Conservation (phyloP, 768 basidiomycete genomes). For the Lyophyllum atratum region DNA sequence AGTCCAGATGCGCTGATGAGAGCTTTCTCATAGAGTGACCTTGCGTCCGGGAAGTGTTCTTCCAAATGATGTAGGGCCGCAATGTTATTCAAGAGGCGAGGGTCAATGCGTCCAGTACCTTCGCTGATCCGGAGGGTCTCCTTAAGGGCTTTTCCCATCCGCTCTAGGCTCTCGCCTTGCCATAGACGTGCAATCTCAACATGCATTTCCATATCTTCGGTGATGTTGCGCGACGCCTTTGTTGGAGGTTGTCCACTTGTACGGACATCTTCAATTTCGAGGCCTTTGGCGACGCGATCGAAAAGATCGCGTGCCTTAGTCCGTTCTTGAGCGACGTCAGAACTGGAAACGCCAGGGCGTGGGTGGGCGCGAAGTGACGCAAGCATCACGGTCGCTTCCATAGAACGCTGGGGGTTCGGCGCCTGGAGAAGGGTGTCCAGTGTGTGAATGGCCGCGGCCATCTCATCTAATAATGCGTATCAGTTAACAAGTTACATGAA, state of each 20-base stretch:
- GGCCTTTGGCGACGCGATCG: conserved; percentile 69
- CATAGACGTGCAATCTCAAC: conserved; percentile 89
- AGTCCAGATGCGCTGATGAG: conserved; percentile 56
- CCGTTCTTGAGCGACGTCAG: conserved; percentile 74
- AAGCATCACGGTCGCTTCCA: conserved; percentile 87
- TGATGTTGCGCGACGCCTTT: conserved; percentile 53
- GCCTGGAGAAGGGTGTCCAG: conserved; percentile 76
- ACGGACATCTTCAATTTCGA: conserved; percentile 62
- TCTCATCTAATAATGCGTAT: conserved; percentile 58
- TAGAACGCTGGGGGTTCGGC: conserved; percentile 61
- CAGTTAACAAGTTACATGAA: not conserved
- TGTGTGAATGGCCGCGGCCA: conserved; percentile 82
- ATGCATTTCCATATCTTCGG: conserved; percentile 84
- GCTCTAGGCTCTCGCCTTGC: conserved; percentile 79
- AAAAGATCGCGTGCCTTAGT: conserved; percentile 78
- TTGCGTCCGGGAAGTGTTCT: conserved; percentile 55
- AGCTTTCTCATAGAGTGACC: conserved; percentile 71
- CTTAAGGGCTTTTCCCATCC: conserved; percentile 69
- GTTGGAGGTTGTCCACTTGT: conserved; percentile 39
- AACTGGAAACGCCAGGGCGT: conserved; percentile 74
- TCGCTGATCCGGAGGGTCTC: conserved; percentile 72
- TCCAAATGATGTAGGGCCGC: conserved; percentile 76
- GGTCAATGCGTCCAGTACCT: conserved; percentile 50
- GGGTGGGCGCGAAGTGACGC: conserved; percentile 86
- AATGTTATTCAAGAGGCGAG: conserved; percentile 80